Base-by-base conservation (phyloP, 2,329 filamentous ascomycete species). In the Falciphora oryzae region DNA sequence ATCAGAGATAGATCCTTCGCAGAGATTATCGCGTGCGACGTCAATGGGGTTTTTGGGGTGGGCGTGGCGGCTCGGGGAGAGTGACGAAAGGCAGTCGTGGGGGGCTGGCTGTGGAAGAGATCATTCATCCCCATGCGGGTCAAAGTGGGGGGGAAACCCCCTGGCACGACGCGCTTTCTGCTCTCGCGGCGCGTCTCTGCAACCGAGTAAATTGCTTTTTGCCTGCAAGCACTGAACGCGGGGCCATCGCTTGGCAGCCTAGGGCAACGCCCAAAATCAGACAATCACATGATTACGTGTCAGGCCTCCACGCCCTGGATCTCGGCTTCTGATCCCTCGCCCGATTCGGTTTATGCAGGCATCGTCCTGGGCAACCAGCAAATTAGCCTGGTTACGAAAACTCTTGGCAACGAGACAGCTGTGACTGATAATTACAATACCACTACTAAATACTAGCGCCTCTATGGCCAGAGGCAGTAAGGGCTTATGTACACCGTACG, bases 71-170 rank as follows among this genome's bases (percentile, higher is more conserved):
- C 18, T 53, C 22, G 22, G n/a, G 38, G 44, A 50, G 44, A 53
- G 44, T 53, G 44, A 53, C 44, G 44, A 53, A 53, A 53, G 44
- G 44, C 44, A n/a, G 44, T 53, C 44, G 44, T 53, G 44, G 44
- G 18, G 32, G 44, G 44, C 44, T 53, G 44, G 44, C 44, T 53
- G 22, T 50, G 22, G 44, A 53, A 53, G 44, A 53, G 44, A 53
- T 53, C 22, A 25, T n/a, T 22, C 22, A 53, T 25, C 44, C 6
- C 8, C n/a, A 10, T 50, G 44, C 44, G 44, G 44, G 44, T 53
- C 22, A 53, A 53, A 53, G 44, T 53, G 44, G 44, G 44, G 44
- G n/a, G 44, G 14, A 25, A 53, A 50, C 18, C 18, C 18, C 44
- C 22, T 25, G 22, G 44, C 44, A 53, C 44, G 44, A 50, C 44